These are phyloP conservation scores for Aspergillus sp. DNA, from an alignment of 2,329 filamentous ascomycete genomes.

Conservation along the genomic window DNA sequence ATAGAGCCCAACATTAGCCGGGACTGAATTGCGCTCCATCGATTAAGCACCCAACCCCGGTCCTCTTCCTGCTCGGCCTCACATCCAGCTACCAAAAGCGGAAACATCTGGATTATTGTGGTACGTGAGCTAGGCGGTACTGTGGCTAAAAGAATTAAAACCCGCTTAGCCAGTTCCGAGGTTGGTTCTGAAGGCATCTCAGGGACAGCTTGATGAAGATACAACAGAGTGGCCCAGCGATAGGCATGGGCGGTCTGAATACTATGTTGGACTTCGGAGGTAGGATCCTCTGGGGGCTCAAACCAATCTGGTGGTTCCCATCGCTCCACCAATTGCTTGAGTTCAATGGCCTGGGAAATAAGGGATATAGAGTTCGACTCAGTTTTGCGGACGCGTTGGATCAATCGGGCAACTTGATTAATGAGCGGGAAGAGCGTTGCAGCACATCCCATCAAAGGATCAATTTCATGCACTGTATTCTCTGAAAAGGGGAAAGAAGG, in stretches of 20 bases:
- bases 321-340: slow-evolving; percentile 60
- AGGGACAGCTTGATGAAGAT: slow-evolving; percentile 67
- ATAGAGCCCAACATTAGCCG: slow-evolving; percentile 68
- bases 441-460: slow-evolving; percentile 70
- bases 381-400: slow-evolving; percentile 60
- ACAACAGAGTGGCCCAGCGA: slow-evolving; percentile 65
- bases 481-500: slow-evolving; percentile 43
- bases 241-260: slow-evolving; percentile 67
- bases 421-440: slow-evolving; percentile 68
- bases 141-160: slow-evolving; percentile 61
- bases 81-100: slow-evolving; percentile 66
- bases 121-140: slow-evolving; percentile 63
- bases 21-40: slow-evolving; percentile 61
- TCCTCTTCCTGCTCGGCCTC: slow-evolving; percentile 62
- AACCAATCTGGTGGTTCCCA: slow-evolving; percentile 62
- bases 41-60: slow-evolving; percentile 61
- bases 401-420: slow-evolving; percentile 63
- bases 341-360: slow-evolving; percentile 61
- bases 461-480: slow-evolving; percentile 56
- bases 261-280: slow-evolving; percentile 62
- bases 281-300: slow-evolving; percentile 63
- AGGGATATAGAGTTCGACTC: slow-evolving; percentile 60
- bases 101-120: slow-evolving; percentile 69
- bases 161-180: slow-evolving; percentile 60
- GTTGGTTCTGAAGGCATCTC: slow-evolving; percentile 63